Base-by-base conservation (phyloP, 257 asterid genomes). In the Echium plantagineum region DNA sequence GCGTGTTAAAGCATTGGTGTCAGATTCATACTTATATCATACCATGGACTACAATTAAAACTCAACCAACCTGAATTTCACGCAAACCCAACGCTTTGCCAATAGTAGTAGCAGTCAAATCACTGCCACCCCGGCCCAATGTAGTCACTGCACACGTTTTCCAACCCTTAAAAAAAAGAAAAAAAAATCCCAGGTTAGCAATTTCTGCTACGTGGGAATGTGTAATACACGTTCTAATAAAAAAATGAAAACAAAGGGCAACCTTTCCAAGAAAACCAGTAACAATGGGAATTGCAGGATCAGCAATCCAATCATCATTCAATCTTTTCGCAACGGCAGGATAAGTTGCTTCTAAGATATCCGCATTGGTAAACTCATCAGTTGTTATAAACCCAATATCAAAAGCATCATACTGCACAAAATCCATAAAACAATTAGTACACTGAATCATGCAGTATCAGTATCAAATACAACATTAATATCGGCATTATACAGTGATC, bases 181-280 rank as follows among this genome's bases (percentile, higher is more conserved):
- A 32, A 49, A 57, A 30, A n/a, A 35, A 6, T 1, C 20, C 48
- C 26, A 66, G 9, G 55, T n/a, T 49, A 24, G 52, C 38, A 54
- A 47, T 60, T 24, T 1, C 20, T 17, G 42, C 24, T 13, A 28
- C 32, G 15, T 48, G 16, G 42, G 70, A 22, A 51, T 58, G 52
- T 21, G 58, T 65, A 59, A 61, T 26, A 12, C 49, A 58, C 31
- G 28, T 55, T 48, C 15, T 12, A 10, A 42, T 7, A 42, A 13
- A 10, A 42, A 42, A 42, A 42, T 12, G 2, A 10, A 42, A 42
- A 42, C 49, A 42, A 12, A 0, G 17, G 49, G 16, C 4, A 42
- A 86, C 95, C 95, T 89, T 89, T 65, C 97, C 97, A 63, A 89
- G 97, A 79, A 89, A 86, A 57, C 97, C 97, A 61, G 97, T 89